Conservation (phyloP, 2,329 filamentous ascomycete species). For the Xylaria sp. region DNA sequence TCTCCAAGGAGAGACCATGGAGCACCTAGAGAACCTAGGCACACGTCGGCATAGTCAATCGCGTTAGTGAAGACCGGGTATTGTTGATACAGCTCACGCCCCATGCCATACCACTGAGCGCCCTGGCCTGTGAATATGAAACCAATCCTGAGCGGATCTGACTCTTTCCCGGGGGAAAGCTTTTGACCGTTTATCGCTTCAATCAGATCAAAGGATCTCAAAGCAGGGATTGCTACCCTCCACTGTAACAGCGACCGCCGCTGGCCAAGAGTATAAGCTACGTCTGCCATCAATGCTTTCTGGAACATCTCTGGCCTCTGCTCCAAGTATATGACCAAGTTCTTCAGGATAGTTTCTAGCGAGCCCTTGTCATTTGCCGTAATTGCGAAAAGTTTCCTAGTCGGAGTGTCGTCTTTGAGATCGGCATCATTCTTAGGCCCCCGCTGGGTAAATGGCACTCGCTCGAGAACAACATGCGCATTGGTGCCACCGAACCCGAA, state of each 20-base stretch:
- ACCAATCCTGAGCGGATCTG: slow-evolving; percentile 52
- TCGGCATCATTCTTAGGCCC: slow-evolving; percentile 50
- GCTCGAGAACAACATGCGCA: slow-evolving; percentile 48
- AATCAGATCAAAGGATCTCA: slow-evolving; percentile 58
- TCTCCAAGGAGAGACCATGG: slow-evolving; percentile 54
- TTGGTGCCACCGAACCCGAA: slow-evolving; percentile 50
- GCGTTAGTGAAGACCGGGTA: slow-evolving; percentile 53
- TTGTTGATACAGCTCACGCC: slow-evolving; percentile 54
- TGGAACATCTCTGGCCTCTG: slow-evolving; percentile 58
- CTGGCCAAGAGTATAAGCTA: slow-evolving; percentile 61
- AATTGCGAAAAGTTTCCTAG: slow-evolving; percentile 57
- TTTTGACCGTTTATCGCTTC: slow-evolving; percentile 56
- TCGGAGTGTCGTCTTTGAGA: slow-evolving; percentile 47
- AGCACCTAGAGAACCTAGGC: slow-evolving; percentile 48
- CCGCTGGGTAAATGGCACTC: slow-evolving; percentile 52
- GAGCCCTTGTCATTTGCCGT: slow-evolving; percentile 56
- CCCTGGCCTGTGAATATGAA: slow-evolving; percentile 58
- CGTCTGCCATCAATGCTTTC: slow-evolving; percentile 57
- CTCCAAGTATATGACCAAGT: slow-evolving; percentile 56
- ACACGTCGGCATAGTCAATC: slow-evolving; percentile 52
- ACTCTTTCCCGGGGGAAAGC: slow-evolving; percentile 52
- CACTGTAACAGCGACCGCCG: slow-evolving; percentile 58
- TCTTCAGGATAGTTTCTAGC: slow-evolving; percentile 53
- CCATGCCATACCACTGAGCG: slow-evolving; percentile 57
- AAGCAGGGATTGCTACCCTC: slow-evolving; percentile 57